phyloP scores from a whole-genome alignment of 2,329 filamentous ascomycete genomes.

The Ophiostoma piceae region DNA sequence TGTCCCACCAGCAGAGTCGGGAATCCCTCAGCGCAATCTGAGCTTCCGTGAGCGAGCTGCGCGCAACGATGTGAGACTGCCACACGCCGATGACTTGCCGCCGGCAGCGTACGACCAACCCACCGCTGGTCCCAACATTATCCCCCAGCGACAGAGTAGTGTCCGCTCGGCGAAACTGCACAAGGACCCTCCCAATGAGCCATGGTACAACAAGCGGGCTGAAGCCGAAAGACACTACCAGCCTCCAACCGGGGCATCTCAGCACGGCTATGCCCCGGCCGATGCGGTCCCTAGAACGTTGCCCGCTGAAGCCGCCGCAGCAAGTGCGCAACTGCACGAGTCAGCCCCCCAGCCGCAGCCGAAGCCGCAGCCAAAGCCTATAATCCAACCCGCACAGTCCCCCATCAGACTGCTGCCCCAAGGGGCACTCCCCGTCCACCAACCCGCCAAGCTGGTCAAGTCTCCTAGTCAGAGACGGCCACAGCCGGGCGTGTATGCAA shows the following conservation, averaged over 20 bases:
- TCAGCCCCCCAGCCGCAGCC: not conserved
- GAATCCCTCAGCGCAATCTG: constrained; percentile 49
- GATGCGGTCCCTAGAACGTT: constrained; percentile 16
- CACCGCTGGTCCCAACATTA: not conserved
- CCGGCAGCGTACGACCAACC: constrained; percentile 31
- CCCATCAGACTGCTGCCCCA: not conserved
- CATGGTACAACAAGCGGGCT: constrained; percentile 31
- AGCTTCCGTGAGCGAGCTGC: constrained; percentile 57
- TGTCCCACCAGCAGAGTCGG: constrained; percentile 26
- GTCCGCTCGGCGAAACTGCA: constrained; percentile 54
- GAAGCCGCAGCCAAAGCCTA: not conserved
- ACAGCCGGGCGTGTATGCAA: constrained; percentile 14
- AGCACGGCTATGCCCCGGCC: constrained; percentile 20
- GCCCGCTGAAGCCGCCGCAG: constrained; percentile 1
- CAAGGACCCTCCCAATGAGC: constrained; percentile 53
- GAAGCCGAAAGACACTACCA: constrained; percentile 40
- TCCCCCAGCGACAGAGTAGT: constrained; percentile 20
- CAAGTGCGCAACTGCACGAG: not conserved
- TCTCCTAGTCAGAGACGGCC: constrained; percentile 26
- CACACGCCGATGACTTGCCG: constrained; percentile 28
- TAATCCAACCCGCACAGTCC: not conserved
- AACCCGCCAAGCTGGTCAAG: constrained; percentile 29
- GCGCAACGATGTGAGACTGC: constrained; percentile 39
- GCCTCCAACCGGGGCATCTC: not conserved
- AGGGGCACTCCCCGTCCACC: not conserved